Base-by-base conservation (phyloP, 495 filamentous ascomycete genomes). In the Apiosordaria backusii region DNA sequence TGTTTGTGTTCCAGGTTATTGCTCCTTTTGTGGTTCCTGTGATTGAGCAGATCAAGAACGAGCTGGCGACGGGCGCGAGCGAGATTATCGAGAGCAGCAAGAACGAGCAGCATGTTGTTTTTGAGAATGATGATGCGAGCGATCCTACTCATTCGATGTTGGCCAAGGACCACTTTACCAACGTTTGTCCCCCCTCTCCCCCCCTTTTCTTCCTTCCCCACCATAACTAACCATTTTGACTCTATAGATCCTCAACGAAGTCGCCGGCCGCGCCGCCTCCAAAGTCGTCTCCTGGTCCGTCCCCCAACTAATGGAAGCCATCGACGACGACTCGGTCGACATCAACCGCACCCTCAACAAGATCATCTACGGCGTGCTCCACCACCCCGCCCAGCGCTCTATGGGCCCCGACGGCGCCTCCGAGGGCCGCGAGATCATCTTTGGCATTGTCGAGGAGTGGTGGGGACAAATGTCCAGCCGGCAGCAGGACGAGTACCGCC, bases 71-170 rank as follows among this genome's bases (percentile, higher is more conserved):
- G 2, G 92, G 92, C 9, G 90, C 91, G n/a, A 85, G 84, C 1
- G 92, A 96, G 74, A 87, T 97, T 67, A 97, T 97, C 65, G 83
- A 89, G 66, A 89, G 85, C 75, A 90, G 89, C 73, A 84, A 87
- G 72, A 85, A 90, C 52, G 87, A 92, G 75, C 93, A 97, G 75
- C 86, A 88, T 68, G 84, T 92, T 62, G 92, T 97, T 26, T 97
- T 96, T 77, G 71, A 89, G n/a, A 88, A 97, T 68, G 88, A 93
- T 67, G 55, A 80, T 50, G 89, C 76, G 60, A 85, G 86, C 22
- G 88, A 97, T 72, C 93, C 93, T 7, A 97, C 93, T 10, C 93
- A 97, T 75, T 93, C 90, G n/a, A 97, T 97, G 93, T 84, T 97
- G 21, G 91, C 90, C 54, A 97, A 97, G 81, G 93, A 96, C 70